These are phyloP conservation scores for Jacaranda copaia DNA, from an alignment of 257 asterid genomes.

Conservation along the genomic window DNA sequence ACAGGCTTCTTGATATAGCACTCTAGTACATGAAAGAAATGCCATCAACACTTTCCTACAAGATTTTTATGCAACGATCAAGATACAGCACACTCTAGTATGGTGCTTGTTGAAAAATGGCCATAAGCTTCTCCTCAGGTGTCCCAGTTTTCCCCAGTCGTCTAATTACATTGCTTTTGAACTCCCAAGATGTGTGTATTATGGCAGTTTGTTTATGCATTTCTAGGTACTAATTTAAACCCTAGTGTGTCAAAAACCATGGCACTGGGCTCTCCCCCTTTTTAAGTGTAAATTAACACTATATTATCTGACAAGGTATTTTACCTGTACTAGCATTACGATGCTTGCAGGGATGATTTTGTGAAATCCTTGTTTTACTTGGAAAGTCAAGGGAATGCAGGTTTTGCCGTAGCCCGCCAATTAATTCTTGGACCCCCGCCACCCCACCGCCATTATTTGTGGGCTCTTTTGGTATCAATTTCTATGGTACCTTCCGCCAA, in stretches of 20 bases:
- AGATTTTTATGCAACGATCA: too few species aligned
- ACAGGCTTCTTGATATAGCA: slow-evolving; percentile 81
- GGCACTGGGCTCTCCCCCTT: slow-evolving; percentile 12
- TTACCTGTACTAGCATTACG: slow-evolving; percentile 22
- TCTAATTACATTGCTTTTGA: slow-evolving; percentile 3
- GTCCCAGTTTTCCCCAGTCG: not conserved
- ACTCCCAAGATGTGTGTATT: slow-evolving; percentile 38
- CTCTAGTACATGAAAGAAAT: slow-evolving; percentile 37
- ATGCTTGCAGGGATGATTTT: slow-evolving; percentile 19
- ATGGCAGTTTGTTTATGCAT: slow-evolving; percentile 24
- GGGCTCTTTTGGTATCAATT: not conserved
- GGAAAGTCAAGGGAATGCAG: not conserved
- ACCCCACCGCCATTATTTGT: too few species aligned
- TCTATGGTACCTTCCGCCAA: not conserved
- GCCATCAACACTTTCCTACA: not conserved
- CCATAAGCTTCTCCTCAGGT: not conserved
- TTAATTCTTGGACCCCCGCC: not conserved
- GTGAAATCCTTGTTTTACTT: not conserved
- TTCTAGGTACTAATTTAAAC: slow-evolving; percentile 20
- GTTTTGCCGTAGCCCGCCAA: too few species aligned
- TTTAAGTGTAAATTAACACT: slow-evolving; percentile 42
- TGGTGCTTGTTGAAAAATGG: slow-evolving; percentile 28
- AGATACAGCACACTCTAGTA: too few species aligned
- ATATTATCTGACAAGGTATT: slow-evolving; percentile 33
- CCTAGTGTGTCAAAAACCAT: slow-evolving; percentile 19